phyloP scores from a whole-genome alignment of 331 rosid species.

The Dryas integrifolia region DNA sequence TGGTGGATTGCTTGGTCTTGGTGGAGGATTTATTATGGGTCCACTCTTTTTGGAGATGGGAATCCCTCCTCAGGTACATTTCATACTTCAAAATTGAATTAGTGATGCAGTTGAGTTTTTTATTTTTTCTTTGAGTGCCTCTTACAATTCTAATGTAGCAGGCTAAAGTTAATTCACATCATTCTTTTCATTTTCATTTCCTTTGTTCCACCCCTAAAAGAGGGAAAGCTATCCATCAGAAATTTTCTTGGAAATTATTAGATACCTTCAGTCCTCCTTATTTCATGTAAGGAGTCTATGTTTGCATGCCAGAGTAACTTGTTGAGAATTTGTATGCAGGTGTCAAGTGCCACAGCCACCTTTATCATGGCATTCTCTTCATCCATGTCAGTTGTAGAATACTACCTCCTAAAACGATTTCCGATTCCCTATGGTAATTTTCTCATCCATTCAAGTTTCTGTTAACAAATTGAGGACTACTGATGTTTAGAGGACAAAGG shows the following conservation, averaged over 20 bases:
- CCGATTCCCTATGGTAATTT: conserved; percentile 37
- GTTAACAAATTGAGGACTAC: neutral
- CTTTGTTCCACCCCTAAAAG: neutral
- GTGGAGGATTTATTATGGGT: conserved; percentile 45
- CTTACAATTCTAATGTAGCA: too few species aligned
- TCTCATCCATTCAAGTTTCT: neutral
- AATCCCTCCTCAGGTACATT: conserved; percentile 42
- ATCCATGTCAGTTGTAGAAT: conserved; percentile 37
- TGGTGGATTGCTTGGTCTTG: conserved; percentile 45
- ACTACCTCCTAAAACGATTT: conserved; percentile 36
- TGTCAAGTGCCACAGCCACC: conserved; percentile 33
- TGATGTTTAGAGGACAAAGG: neutral
- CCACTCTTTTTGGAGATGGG: conserved; percentile 51
- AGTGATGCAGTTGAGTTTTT: neutral
- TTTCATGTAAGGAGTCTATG: too few species aligned
- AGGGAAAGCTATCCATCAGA: neutral
- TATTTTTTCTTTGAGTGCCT: too few species aligned
- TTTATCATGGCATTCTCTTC: conserved; percentile 42
- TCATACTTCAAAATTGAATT: neutral
- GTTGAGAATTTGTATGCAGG: conserved; percentile 13
- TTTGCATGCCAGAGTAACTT: neutral
- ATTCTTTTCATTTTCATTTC: neutral
- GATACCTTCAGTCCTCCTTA: neutral
- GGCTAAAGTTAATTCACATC: too few species aligned
- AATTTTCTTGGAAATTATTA: neutral